These are phyloP conservation scores for Paradendryphiella salina DNA, from an alignment of 2,329 filamentous ascomycete genomes.

Conservation along the genomic window DNA sequence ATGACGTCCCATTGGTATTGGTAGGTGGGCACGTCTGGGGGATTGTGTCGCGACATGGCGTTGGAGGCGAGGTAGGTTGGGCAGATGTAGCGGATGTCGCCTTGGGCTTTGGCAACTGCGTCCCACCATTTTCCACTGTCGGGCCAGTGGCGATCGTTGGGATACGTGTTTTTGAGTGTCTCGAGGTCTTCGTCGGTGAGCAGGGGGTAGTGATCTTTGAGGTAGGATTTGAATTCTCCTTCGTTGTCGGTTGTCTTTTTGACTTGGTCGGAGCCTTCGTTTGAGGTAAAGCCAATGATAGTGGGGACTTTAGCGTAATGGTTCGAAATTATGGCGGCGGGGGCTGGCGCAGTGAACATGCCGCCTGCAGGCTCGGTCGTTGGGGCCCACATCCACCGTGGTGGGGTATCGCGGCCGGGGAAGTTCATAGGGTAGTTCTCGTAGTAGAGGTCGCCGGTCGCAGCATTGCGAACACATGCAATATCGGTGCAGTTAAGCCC, in stretches of 20 bases:
- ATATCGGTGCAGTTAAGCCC: conserved; percentile 40
- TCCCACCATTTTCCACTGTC: conserved; percentile 41
- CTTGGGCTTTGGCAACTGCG: conserved; percentile 40
- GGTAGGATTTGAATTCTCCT: conserved; percentile 42
- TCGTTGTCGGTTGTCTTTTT: conserved; percentile 44
- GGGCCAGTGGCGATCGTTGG: conserved; percentile 43
- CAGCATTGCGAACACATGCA: conserved; percentile 34
- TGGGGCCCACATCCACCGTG: conserved; percentile 44
- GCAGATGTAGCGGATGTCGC: conserved; percentile 43
- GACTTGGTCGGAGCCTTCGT: conserved; percentile 50
- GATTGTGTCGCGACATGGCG: conserved; percentile 37
- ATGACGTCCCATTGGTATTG: conserved; percentile 45
- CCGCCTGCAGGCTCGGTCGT: conserved; percentile 37
- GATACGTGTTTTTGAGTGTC: conserved; percentile 31
- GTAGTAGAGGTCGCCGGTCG: conserved; percentile 37
- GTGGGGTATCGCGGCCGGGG: conserved; percentile 36
- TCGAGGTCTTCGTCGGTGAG: conserved; percentile 57
- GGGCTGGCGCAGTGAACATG: conserved; percentile 36
- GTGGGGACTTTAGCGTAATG: conserved; percentile 38
- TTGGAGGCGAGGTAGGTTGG: conserved; percentile 40
- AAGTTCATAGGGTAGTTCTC: conserved; percentile 43
- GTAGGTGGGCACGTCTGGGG: conserved; percentile 28
- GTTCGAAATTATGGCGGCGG: conserved; percentile 33
- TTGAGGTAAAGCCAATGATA: conserved; percentile 41
- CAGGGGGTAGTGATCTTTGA: conserved; percentile 50